These are phyloP conservation scores for Mycosphaerella sp. DNA, from an alignment of 2,329 filamentous ascomycete genomes.

Conservation along the genomic window DNA sequence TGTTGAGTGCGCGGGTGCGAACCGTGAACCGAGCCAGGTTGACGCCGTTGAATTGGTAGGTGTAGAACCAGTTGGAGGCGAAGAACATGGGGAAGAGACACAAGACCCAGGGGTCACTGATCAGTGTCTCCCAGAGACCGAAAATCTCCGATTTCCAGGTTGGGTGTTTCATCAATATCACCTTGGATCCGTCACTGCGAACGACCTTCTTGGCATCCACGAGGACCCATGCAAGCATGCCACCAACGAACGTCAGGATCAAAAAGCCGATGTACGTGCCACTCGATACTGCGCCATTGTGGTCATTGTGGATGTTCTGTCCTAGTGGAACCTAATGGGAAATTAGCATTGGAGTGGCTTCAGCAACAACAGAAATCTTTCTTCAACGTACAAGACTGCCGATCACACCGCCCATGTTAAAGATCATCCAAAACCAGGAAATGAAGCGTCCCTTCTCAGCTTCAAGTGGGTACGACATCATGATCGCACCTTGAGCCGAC, in stretches of 20 bases:
- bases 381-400: slow-evolving; percentile 55
- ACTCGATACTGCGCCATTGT: slow-evolving; percentile 52
- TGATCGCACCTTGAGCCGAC: slow-evolving; percentile 77
- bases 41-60: slow-evolving; percentile 70
- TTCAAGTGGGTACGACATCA: slow-evolving; percentile 85
- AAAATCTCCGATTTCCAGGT: slow-evolving; percentile 73
- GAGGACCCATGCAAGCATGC: slow-evolving; percentile 61
- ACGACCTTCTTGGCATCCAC: slow-evolving; percentile 66
- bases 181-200: slow-evolving; percentile 67
- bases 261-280: slow-evolving; percentile 88
- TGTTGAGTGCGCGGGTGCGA: slow-evolving; percentile 70
- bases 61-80: slow-evolving; percentile 72
- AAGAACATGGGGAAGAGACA: slow-evolving; percentile 77
- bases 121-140: slow-evolving; percentile 68
- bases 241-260: slow-evolving; percentile 70
- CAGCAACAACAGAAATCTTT: background rate
- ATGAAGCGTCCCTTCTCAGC: slow-evolving; percentile 80
- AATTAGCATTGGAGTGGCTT: background rate
- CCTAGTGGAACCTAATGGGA: slow-evolving; percentile 58
- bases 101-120: slow-evolving; percentile 64
- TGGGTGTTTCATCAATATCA: slow-evolving; percentile 87
- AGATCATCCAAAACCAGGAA: slow-evolving; percentile 89
- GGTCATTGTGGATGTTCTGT: slow-evolving; percentile 58
- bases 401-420: slow-evolving; percentile 86
- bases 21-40: slow-evolving; percentile 66